phyloP scores from a whole-genome alignment of 1,284 basidiomycete species.

The Marasmius sp. region DNA sequence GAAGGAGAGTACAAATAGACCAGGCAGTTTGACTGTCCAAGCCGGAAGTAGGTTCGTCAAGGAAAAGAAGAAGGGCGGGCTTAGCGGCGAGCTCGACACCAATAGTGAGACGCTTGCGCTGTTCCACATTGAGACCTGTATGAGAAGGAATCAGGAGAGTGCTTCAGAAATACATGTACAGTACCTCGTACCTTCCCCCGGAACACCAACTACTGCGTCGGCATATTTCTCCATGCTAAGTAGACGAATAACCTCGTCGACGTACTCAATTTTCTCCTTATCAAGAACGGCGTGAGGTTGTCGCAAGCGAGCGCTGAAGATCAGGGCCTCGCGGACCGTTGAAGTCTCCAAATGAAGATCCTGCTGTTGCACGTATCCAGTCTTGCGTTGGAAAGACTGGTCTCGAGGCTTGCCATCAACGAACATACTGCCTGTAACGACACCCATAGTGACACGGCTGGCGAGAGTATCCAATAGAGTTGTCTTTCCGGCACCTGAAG shows the following conservation, averaged over 20 bases:
- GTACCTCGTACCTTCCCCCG: constrained; percentile 46
- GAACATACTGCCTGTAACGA: constrained; percentile 63
- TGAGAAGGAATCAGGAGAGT: not conserved
- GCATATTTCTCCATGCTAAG: constrained; percentile 64
- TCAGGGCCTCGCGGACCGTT: constrained; percentile 68
- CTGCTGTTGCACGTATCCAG: constrained; percentile 64
- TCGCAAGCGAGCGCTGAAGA: constrained; percentile 66
- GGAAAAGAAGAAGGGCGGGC: constrained; percentile 62
- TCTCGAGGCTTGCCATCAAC: constrained; percentile 63
- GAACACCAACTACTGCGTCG: constrained; percentile 65
- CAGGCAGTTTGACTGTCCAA: constrained; percentile 73
- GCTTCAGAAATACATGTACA: not conserved
- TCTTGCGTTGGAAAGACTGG: constrained; percentile 57
- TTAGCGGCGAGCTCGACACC: constrained; percentile 28
- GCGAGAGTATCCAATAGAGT: constrained; percentile 69
- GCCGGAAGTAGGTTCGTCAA: constrained; percentile 66
- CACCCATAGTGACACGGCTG: constrained; percentile 61
- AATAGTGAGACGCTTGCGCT: constrained; percentile 62
- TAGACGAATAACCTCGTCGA: constrained; percentile 67
- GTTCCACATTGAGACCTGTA: constrained; percentile 42
- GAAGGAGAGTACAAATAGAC: constrained; percentile 30
- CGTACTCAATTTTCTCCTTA: constrained; percentile 65
- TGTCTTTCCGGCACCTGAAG: constrained; percentile 62
- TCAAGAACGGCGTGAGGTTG: constrained; percentile 59
- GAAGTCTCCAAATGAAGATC: constrained; percentile 55